These are phyloP conservation scores for Tetradesmus obliquus DNA, from an alignment of 139 green algal genomes.

Conservation along the genomic window DNA sequence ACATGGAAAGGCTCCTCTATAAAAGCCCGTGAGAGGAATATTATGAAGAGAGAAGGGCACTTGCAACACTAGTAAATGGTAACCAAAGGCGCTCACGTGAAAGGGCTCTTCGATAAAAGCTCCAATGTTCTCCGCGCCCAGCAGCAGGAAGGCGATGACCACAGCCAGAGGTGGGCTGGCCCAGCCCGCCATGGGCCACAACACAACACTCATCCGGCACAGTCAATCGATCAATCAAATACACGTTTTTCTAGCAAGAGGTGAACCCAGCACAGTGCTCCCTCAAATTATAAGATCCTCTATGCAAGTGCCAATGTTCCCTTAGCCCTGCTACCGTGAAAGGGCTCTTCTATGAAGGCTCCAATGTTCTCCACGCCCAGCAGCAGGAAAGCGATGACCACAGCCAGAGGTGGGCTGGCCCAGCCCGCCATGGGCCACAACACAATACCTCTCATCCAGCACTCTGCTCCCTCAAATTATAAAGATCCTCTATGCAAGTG, in stretches of 20 bases:
- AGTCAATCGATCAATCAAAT: too few species aligned
- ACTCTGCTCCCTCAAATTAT: not conserved
- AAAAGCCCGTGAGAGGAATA: conserved; percentile 25
- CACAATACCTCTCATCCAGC: too few species aligned
- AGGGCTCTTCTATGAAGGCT: not conserved
- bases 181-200: conserved; percentile 48
- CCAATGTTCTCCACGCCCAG: conserved; percentile 65
- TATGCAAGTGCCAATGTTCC: not conserved
- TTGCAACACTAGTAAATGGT: too few species aligned
- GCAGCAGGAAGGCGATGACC: conserved; percentile 61
- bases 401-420: conserved; percentile 50
- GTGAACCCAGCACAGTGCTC: too few species aligned
- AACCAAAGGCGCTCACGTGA: too few species aligned
- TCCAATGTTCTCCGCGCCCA: conserved; percentile 65
- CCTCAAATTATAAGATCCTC: not conserved
- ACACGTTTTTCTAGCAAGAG: too few species aligned
- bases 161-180: conserved; percentile 47
- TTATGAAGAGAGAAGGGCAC: too few species aligned
- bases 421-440: conserved; percentile 46
- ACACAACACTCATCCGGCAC: too few species aligned
- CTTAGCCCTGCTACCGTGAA: conserved; percentile 7
- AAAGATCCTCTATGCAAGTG: not conserved
- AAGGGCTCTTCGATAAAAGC: not conserved
- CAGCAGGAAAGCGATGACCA: conserved; percentile 62
- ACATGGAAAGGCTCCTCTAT: conserved; percentile 64